Base-by-base conservation (phyloP, 345 rosid species). In the Syzygium grande region DNA sequence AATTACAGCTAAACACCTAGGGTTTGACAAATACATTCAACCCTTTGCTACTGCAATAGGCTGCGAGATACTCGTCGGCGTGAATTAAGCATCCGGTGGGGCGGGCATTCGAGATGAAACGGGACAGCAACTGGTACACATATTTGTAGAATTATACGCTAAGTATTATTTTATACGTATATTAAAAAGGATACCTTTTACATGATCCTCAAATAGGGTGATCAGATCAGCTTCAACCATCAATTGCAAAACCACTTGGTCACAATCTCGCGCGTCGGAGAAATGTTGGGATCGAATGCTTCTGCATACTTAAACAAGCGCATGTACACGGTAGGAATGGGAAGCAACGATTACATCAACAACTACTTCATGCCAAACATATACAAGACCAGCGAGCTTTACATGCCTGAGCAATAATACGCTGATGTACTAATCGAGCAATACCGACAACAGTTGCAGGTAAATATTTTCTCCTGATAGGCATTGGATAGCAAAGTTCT, bases 51-150 rank as follows among this genome's bases (percentile, higher is more conserved):
- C 85, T 52, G 88, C 91, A 25, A 63, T 38, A 2, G 90, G 85
- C 6, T 0, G 27, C 2, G 89, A 89, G 25, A 68, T 91, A 30
- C 88, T 90, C 17, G 9, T 30, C 16, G 95, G 95, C 2, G 88
- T 92, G 30, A 94, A 94, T 59, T 94, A 94, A 80, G 96, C 91
- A 51, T 93, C 96, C 1, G 93, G 92, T 1, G 85, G 92, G 4
- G 91, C 94, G 2, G 95, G 95, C 83, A 93, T 94, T 53, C 93
- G 73, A 0, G 87, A 91, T 16, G 94, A 94, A 87, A 89, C 93
- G 12, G 93, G 93, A 1, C 41, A 14, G 2, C 86, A 87, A 3
- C 51, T 49, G 94, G 94, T 91, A 55, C 21, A 15, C n/a, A 68
- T 9, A 68, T 68, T 17, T 17, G 23, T 73, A 17, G 80, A 73